Evolutionary conservation across 2,329 filamentous ascomycete genomes (phyloP), one percentile per base, ranked within the genome.

Genomic region (Phyllosticta citriasiana): DNA sequence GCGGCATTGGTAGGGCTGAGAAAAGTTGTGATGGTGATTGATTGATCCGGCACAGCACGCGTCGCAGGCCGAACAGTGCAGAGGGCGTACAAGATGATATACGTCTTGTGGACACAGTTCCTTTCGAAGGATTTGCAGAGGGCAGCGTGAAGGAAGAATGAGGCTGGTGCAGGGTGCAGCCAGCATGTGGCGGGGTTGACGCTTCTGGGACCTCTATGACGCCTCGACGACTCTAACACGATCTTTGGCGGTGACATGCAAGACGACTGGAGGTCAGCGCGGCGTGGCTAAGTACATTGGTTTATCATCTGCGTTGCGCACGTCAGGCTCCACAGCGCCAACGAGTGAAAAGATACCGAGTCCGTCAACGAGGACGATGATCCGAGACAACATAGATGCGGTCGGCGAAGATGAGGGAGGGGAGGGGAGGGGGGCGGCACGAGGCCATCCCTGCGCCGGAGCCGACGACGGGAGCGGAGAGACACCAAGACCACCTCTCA

Each of bases 261-360:
- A 47, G 40, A 6, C 40, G 40, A 22, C 19, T 22, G 19, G 19
- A n/a, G 40, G 5, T n/a, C 40, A n/a, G 40, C 33, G 33, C 16
- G 33, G 10, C 33, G 33, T 40, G 77, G 9, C 73, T 71, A 1
- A 65, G 8, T 7, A 22, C 47, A 9, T 12, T 33, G 30, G 14
- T 47, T n/a, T 4, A 6, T 6, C 40, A 6, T 47, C 40, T 47
- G 40, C 12, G 3, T n/a, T 6, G 14, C 16, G 40, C 16, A 4
- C 14, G 14, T 16, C 6, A n/a, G 16, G 40, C 40, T 7, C 40
- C 40, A n/a, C 40, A 47, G 14, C 40, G 40, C 40, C 40, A 16
- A n/a, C 40, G n/a, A n/a, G 19, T 22, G n/a, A 22, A 22, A 22
- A 22, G 19, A 2, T 22, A 22, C 19, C 19, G 1, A 22, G 19